Evolutionary conservation across 306 rosid species (phyloP), one percentile per base, ranked within the genome.

Genomic region (Boehmeria nivea): DNA sequence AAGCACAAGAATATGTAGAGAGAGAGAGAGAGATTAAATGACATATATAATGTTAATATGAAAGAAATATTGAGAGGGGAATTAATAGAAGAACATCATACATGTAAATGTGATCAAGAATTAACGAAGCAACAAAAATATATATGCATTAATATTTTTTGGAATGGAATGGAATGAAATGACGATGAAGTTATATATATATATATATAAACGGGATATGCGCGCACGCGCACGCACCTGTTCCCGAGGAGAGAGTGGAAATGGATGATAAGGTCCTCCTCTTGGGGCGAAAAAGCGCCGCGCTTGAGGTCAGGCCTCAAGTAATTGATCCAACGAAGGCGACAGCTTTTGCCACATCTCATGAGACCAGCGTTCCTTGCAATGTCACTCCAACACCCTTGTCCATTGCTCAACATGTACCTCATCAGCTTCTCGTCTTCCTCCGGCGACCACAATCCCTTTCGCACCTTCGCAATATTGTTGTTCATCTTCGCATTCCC

Each of bases 311-410:
- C 97, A 12, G 97, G 97, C 57, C 97, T 76, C 57, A 90, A 64
- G 78, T 90, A 90, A 60, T 90, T 90, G 43, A 90, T 90, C 97
- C 97, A 90, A 15, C 97, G 97, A 26, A 90, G 95, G n/a, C 97
- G 86, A 38, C 97, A 90, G 34, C 97, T 90, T 67, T 90, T 90
- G 0, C 97, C 97, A 24, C 97, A 90, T 24, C 97, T 71, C 20
- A 74, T 86, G 33, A 90, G 94, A 2, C 90, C 97, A 2, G 94
- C 89, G 68, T 83, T 90, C 51, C 82, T 78, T 2, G 97, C 95
- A 58, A 86, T 78, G 73, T 90, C 94, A 69, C 84, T 86, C 97
- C 97, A 90, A 21, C 97, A 90, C 0, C 97, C 97, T 77, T 90
- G 94, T 43, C 95, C 97, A 38, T 82, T 87, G 15, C 78, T 90